A percentile compares a stretch with the other conserved stretches of the same genome.
Conservation (phyloP, 345 rosid genomes). For the Noccaea bulbosa region DNA sequence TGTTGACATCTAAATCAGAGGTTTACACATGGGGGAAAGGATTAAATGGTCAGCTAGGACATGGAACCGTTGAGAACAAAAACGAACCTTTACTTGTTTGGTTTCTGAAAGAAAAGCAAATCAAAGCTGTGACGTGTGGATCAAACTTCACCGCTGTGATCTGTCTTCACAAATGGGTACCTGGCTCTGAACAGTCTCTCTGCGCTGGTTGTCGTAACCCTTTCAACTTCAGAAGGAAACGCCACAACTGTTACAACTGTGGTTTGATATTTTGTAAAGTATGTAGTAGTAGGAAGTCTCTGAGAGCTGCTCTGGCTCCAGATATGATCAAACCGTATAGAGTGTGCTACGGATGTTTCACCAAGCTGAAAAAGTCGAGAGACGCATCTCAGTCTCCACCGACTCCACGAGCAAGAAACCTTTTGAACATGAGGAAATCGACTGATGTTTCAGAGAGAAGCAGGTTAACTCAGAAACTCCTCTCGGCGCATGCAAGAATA, state of each 20-base stretch:
- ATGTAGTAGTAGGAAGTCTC: constrained; percentile 75
- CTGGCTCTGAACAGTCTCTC: constrained; percentile 66
- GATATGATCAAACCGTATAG: constrained; percentile 78
- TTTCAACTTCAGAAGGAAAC: constrained; percentile 84
- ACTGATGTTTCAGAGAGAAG: constrained; percentile 51
- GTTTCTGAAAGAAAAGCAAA: constrained; percentile 73
- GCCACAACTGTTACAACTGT: constrained; percentile 95
- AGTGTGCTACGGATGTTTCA: constrained; percentile 83
- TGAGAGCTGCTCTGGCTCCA: constrained; percentile 88
- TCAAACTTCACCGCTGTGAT: constrained; percentile 76
- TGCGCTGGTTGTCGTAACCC: constrained; percentile 87
- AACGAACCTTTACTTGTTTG: constrained; percentile 59
- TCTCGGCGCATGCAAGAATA: constrained; percentile 49
- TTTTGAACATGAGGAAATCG: constrained; percentile 47
- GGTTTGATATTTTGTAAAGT: constrained; percentile 87
- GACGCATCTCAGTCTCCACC: constrained; percentile 47
- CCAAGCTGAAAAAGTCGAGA: constrained; percentile 59
- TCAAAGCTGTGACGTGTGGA: constrained; percentile 74
- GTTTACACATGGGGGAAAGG: constrained; percentile 92
- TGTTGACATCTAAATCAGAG: constrained; percentile 65
- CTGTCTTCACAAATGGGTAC: constrained; percentile 72
- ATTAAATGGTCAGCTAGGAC: constrained; percentile 82
- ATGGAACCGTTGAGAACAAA: constrained; percentile 67
- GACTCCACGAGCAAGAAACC: constrained; percentile 47
- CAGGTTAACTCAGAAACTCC: constrained; percentile 45